Evolutionary conservation across 2,329 filamentous ascomycete species (phyloP).

Genomic region (Paraphoma sp.): DNA sequence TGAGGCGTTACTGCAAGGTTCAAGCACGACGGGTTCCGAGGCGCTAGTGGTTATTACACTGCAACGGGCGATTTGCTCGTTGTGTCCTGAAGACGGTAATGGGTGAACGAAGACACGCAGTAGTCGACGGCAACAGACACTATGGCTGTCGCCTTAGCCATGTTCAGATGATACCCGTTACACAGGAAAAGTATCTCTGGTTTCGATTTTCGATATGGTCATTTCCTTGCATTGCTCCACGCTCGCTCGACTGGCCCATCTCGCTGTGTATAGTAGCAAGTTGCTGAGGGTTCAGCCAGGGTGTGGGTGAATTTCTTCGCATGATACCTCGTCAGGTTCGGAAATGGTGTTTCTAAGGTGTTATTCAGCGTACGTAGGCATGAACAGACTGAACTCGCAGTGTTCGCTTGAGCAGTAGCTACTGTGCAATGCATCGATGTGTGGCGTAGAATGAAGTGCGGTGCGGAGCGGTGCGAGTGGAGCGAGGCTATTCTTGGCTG

Average conservation of each 20-base stretch:
- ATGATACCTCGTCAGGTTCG: constrained; percentile 20
- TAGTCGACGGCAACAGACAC: neutral
- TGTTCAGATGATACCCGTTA: constrained; percentile 6
- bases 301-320: constrained; percentile 10
- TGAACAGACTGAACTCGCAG: constrained; percentile 5
- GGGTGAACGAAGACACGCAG: constrained; percentile 2
- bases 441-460: neutral
- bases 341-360: constrained; percentile 2
- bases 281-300: constrained; percentile 14
- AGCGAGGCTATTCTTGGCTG: neutral
- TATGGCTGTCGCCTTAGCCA: neutral
- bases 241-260: neutral
- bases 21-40: no score
- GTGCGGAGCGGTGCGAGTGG: neutral
- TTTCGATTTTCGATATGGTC: neutral
- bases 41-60: no score
- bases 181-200: constrained; percentile 6
- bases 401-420: neutral
- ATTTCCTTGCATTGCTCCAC: neutral
- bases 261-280: constrained; percentile 5
- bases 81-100: neutral
- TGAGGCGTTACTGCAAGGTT: neutral
- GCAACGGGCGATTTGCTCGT: no score
- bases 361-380: constrained; percentile 1
- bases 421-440: neutral